Evolutionary conservation across 768 basidiomycete species (phyloP).

Genomic region (Chlorophyllum brunneum): DNA sequence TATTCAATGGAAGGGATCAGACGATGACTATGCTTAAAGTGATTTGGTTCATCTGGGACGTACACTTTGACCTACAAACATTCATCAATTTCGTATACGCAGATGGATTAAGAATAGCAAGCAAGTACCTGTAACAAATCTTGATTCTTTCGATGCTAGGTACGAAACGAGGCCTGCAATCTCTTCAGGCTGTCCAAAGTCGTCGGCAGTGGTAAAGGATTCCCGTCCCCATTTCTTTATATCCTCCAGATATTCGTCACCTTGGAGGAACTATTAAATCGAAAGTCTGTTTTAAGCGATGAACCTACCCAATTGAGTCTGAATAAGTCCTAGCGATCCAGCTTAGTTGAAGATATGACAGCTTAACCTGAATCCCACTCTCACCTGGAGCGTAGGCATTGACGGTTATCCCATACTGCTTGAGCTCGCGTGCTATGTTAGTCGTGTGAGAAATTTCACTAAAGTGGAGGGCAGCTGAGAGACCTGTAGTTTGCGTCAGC

Average conservation of each 20-base stretch:
- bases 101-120: background rate
- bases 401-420: constrained; percentile 34
- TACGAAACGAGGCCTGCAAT: constrained; percentile 19
- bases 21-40: background rate
- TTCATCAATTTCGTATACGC: background rate
- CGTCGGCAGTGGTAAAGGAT: too few species aligned
- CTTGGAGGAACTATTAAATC: background rate
- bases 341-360: too few species aligned
- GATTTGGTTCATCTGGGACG: too few species aligned
- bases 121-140: constrained; percentile 18
- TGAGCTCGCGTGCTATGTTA: constrained; percentile 31
- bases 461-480: background rate
- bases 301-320: too few species aligned
- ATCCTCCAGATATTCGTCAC: background rate
- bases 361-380: too few species aligned
- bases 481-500: constrained; percentile 35
- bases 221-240: too few species aligned
- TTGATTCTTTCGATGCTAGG: constrained; percentile 17
- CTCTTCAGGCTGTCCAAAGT: constrained; percentile 10
- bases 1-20: background rate
- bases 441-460: background rate
- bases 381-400: constrained; percentile 39
- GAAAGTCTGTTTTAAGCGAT: too few species aligned
- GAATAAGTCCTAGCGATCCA: too few species aligned
- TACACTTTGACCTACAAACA: background rate